Evolutionary conservation across 169 alveolate species (phyloP), one percentile per base, ranked within the genome.

Genomic region (Plasmodium gaboni): DNA sequence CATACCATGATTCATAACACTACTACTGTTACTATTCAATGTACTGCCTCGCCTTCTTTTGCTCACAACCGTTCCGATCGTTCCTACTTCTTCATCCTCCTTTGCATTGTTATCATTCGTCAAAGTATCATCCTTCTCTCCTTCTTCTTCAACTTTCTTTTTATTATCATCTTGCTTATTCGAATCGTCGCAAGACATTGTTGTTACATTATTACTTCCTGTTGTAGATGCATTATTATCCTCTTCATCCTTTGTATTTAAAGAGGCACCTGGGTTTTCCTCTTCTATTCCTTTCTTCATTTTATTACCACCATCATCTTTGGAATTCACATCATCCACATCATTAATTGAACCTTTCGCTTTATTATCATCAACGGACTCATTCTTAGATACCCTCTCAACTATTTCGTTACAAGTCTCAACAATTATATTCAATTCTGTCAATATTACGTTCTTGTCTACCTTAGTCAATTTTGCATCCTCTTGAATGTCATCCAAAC

Each of bases 381-480:
- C 44, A 32, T 32, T 32, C 2, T 24, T 76, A 1, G 86, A 48
- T 42, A 89, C 92, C 46, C 73, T 88, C 48, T 64, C 91, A 3
- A 94, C 87, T 19, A 91, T 94, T 38, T 94, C 74, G 28, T 88
- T 92, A 59, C 96, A 92, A 48, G 88, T 89, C 46, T 92, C 95
- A 3, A 94, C 93, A 73, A 94, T 61, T 46, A 83, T 88, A 73
- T 94, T 94, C 17, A 96, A 91, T 74, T 95, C 97, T 26, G 93
- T 94, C 19, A 95, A 88, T 12, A 95, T 87, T 0, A 93, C 96
- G 53, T 93, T 93, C n/a, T 89, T 88, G 28, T 95, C 96, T 0
- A 93, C 97, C 50, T 93, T 93, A 67, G 83, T 87, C 38, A 95
- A 89, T 64, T 95, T 95, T 9, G 97, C 59, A 67, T 95, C 97